These are phyloP conservation scores for Pulveroboletus frians DNA, from an alignment of 768 basidiomycete genomes.

Conservation along the genomic window DNA sequence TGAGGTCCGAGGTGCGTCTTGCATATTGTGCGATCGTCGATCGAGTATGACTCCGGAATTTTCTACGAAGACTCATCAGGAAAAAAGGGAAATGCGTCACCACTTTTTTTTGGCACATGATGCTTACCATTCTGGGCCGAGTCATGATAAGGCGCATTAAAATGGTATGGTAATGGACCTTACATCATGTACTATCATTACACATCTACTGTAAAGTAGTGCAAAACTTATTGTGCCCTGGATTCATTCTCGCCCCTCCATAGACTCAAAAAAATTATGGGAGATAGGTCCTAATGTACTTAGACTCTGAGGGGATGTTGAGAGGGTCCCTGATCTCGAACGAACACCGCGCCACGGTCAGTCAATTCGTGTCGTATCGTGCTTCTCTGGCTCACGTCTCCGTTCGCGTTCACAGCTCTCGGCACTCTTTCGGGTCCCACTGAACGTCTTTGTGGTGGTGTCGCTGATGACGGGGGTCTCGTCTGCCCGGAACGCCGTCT, in stretches of 20 bases:
- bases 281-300: too few species aligned
- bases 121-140: too few species aligned
- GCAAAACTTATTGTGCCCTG: too few species aligned
- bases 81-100: too few species aligned
- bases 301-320: slow-evolving; percentile 49
- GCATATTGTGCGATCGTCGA: not conserved
- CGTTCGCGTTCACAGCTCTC: slow-evolving; percentile 42
- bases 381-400: not conserved
- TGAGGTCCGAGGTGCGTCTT: slow-evolving; percentile 11
- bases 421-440: slow-evolving; percentile 67
- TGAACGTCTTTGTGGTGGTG: slow-evolving; percentile 69
- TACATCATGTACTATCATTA: too few species aligned
- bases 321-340: slow-evolving; percentile 62
- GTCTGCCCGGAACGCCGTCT: slow-evolving; percentile 55
- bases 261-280: too few species aligned
- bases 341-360: slow-evolving; percentile 69
- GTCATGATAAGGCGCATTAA: too few species aligned
- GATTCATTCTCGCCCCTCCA: too few species aligned
- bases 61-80: not conserved
- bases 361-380: slow-evolving; percentile 13
- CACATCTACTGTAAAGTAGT: too few species aligned
- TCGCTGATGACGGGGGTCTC: slow-evolving; percentile 66
- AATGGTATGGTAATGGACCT: too few species aligned
- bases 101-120: too few species aligned
- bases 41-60: not conserved